These are phyloP conservation scores for Tylopilus felleus DNA, from an alignment of 768 basidiomycete species.

Conservation along the genomic window DNA sequence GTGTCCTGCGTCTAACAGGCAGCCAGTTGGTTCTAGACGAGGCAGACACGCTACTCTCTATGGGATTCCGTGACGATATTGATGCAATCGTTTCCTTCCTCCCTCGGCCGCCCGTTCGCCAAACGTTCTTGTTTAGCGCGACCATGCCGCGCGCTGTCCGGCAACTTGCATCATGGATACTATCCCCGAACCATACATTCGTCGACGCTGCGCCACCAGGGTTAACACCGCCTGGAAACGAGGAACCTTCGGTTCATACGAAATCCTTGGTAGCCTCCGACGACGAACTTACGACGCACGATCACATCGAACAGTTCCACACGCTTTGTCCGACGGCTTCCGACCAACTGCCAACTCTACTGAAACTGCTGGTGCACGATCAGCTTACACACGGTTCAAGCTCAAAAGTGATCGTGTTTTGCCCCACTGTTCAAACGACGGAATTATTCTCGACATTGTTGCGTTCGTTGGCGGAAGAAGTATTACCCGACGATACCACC, in stretches of 20 bases:
- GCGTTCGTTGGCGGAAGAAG: conserved; percentile 39
- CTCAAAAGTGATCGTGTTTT: conserved; percentile 80
- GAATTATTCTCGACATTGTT: conserved; percentile 69
- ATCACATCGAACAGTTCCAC: conserved; percentile 77
- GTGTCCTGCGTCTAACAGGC: conserved; percentile 6
- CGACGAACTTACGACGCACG: conserved; percentile 49
- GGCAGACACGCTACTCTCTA: conserved; percentile 85
- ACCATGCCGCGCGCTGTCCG: conserved; percentile 73
- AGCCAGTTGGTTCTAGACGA: conserved; percentile 84
- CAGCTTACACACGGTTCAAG: conserved; percentile 64
- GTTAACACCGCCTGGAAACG: conserved; percentile 23
- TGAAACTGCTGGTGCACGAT: conserved; percentile 83
- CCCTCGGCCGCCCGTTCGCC: conserved; percentile 63
- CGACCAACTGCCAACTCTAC: conserved; percentile 74
- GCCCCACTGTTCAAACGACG: conserved; percentile 82
- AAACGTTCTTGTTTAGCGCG: conserved; percentile 90
- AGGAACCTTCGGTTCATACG: neutral
- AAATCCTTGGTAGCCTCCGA: neutral
- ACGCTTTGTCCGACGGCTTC: conserved; percentile 64
- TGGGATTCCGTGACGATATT: conserved; percentile 90
- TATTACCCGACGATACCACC: conserved; percentile 55
- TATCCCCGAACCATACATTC: conserved; percentile 61
- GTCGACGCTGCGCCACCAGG: conserved; percentile 68
- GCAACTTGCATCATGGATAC: conserved; percentile 58
- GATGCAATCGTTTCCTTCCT: conserved; percentile 64